Evolutionary conservation across 345 rosid species (phyloP).

Genomic region (Dipteronia sinensis): DNA sequence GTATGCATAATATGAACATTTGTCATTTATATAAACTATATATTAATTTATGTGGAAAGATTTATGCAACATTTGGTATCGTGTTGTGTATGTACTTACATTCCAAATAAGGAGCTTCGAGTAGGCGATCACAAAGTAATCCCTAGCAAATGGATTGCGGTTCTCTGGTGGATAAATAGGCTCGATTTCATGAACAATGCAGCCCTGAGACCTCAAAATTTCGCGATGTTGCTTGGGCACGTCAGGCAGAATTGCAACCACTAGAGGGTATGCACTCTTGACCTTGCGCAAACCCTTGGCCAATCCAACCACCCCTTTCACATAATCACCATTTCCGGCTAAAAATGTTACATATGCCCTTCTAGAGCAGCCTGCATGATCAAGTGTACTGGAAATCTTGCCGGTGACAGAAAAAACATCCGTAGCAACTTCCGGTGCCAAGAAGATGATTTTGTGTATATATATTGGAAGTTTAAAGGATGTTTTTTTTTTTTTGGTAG

Average conservation of each 20-base stretch:
- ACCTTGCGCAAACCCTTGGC: constrained; percentile 82
- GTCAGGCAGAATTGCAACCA: constrained; percentile 76
- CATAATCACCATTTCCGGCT: constrained; percentile 77
- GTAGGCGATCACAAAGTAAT: constrained; percentile 79
- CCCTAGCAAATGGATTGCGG: constrained; percentile 71
- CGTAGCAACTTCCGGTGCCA: constrained; percentile 51
- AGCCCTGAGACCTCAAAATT: constrained; percentile 64
- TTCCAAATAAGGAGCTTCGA: constrained; percentile 88
- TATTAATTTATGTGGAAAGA: not conserved
- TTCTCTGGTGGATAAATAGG: constrained; percentile 74
- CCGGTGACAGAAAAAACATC: constrained; percentile 30
- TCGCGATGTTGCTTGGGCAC: too few relatives aligned
- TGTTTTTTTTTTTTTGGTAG: too few relatives aligned
- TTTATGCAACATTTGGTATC: not conserved
- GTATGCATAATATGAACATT: too few relatives aligned
- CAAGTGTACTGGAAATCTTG: constrained; percentile 28
- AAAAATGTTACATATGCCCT: constrained; percentile 70
- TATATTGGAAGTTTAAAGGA: not conserved
- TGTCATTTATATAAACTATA: too few relatives aligned
- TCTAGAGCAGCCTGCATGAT: constrained; percentile 19
- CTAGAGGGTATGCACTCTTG: constrained; percentile 60
- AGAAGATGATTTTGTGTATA: not conserved
- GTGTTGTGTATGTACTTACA: constrained; percentile 34
- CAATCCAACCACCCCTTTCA: constrained; percentile 75
- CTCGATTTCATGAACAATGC: constrained; percentile 60